A percentile compares a stretch with the other conserved stretches of the same genome.
These are phyloP conservation scores for Emmonsiellopsis sp. DNA, from an alignment of 2,329 filamentous ascomycete species.

Conservation along the genomic window DNA sequence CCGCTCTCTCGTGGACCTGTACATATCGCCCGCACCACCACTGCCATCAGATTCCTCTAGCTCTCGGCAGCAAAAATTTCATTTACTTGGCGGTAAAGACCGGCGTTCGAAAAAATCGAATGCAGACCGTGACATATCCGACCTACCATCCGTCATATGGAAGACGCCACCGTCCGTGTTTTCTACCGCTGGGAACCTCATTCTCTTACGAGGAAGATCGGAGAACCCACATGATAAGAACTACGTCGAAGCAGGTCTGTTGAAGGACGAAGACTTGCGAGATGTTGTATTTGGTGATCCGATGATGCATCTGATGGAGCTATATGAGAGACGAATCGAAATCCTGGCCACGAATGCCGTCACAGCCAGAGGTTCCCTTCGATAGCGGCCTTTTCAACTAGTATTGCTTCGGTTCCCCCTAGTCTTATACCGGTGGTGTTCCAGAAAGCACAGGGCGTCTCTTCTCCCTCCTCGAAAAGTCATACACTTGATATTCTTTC, in stretches of 20 bases:
- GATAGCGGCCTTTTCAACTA: background rate
- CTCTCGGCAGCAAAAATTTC: background rate
- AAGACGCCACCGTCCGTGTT: conserved; percentile 56
- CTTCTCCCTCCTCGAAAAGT: no score
- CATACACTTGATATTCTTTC: no score
- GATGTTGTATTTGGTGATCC: conserved; percentile 73
- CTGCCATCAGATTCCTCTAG: conserved; percentile 4
- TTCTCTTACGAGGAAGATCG: conserved; percentile 47
- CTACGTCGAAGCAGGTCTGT: conserved; percentile 58
- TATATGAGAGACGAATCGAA: conserved; percentile 67
- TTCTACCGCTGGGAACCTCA: conserved; percentile 59
- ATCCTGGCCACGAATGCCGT: conserved; percentile 60
- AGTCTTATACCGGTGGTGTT: no score
- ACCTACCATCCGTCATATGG: conserved; percentile 41
- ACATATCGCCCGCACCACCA: conserved; percentile 50
- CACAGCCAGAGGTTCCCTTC: conserved; percentile 32
- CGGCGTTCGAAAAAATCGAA: background rate
- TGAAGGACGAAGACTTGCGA: conserved; percentile 58
- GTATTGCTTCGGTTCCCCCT: no score
- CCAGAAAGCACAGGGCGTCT: no score
- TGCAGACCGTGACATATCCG: background rate
- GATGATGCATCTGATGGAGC: conserved; percentile 66
- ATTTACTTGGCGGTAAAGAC: conserved; percentile 9
- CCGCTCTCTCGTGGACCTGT: conserved; percentile 60
- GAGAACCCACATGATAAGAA: conserved; percentile 41